Base-by-base conservation (phyloP, 139 green algal genomes). In the Diplosphaera chodatii region DNA sequence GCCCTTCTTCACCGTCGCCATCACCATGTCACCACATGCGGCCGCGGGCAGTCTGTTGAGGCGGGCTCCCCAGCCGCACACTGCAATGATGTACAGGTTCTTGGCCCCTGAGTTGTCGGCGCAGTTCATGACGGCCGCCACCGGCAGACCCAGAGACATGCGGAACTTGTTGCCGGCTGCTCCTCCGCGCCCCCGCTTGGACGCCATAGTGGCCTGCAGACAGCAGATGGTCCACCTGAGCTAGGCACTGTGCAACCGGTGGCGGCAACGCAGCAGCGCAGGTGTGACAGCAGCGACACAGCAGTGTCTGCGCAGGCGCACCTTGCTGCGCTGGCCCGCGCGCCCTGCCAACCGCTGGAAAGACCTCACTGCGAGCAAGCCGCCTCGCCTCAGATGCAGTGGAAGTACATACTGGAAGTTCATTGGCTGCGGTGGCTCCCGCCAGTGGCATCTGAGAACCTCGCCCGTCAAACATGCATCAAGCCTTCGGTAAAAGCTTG, bases 1-100 rank as follows among this genome's bases (percentile, higher is more conserved):
- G 78, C 96, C 96, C 88, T 99, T 99, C 92, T 99, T 99, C 27
- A 97, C 91, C n/a, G 90, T 97, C 69, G 91, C 93, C 92, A 99
- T 98, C 21, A 99, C 87, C 96, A 99, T 99, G 87, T 98, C 92
- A 28, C 96, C 96, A 68, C 78, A 77, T 31, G 80, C 84, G 40
- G 89, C 96, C 63, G 87, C 75, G 16, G 96, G 96, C 85, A 99
- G 85, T 55, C 93, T 87, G 87, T 99, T 99, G 34, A 99, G 87
- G 63, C 95, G 86, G 25, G 92, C 86, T 55, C 96, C 94, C 87
- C 87, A 97, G 69, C 91, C 91, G 41, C 83, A 79, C 31, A 98
- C 96, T 8, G 91, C 88, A 74, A 99, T 99, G 75, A 99, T 86
- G 87, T 99, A 99, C 75, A 99, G 86, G 91, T 99, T 99, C 91